Percentiles rank a stretch among this genome's conserved stretches.
phyloP scores from a whole-genome alignment of 805 yeast genomes.

The Brettanomyces bruxellensis region DNA sequence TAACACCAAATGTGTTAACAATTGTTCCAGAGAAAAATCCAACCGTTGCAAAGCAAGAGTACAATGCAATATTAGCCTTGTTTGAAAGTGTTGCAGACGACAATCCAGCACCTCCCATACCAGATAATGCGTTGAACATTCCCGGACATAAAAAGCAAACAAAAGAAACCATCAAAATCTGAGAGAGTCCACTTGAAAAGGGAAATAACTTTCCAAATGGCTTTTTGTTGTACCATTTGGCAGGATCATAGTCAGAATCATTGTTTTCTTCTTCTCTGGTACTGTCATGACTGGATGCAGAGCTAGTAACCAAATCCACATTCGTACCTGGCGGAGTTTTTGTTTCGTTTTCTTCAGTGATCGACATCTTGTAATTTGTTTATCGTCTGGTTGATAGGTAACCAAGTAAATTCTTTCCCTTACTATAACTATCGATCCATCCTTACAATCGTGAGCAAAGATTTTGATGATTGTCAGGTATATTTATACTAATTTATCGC shows the following conservation, averaged over 20 bases:
- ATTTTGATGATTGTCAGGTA: too few relatives aligned
- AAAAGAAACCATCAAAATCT: constrained; percentile 37
- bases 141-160: constrained; percentile 43
- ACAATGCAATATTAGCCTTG: constrained; percentile 43
- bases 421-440: too few relatives aligned
- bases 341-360: background rate
- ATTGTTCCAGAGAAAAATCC: constrained; percentile 52
- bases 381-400: too few relatives aligned
- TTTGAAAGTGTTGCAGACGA: constrained; percentile 31
- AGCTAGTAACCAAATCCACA: background rate
- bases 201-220: constrained; percentile 23
- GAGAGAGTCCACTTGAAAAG: constrained; percentile 32
- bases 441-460: too few relatives aligned
- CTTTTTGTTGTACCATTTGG: constrained; percentile 32
- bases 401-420: too few relatives aligned
- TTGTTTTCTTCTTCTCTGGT: background rate
- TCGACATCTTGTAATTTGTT: too few relatives aligned
- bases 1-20: constrained; percentile 40
- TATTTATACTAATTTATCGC: too few relatives aligned
- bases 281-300: background rate
- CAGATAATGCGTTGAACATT: constrained; percentile 41
- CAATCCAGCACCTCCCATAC: constrained; percentile 40
- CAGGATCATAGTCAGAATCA: constrained; percentile 1
- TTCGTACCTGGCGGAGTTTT: background rate
- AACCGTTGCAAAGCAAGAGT: constrained; percentile 46